Base-by-base conservation (phyloP, 306 rosid species). In the Fragaria ananassa region DNA sequence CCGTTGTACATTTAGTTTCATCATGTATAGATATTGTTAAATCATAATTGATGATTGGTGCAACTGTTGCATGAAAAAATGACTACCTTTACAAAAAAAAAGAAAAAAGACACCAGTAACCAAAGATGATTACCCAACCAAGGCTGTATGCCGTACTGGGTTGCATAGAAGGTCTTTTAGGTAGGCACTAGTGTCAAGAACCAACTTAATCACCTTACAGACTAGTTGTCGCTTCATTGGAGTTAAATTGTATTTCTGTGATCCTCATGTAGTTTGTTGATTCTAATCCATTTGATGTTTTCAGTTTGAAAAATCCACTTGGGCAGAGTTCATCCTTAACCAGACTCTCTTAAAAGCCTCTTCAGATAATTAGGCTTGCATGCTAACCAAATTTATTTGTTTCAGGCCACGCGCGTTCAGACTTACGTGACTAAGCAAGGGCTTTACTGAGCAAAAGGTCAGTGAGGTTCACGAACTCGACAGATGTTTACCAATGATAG, bases 401-500 rank as follows among this genome's bases (percentile, higher is more conserved):
- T 53, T 19, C 27, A n/a, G 27, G 25, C 23, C 19, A 53, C 0
- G 27, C 1, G 8, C 5, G 5, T 19, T 3, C 57, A 51, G 60
- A 53, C 4, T 53, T 7, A 8, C 23, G 60, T 53, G 9, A 53
- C 58, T 53, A 7, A 19, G 60, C 27, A 8, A 53, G 60, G 60
- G 19, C 54, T n/a, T 53, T 8, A 53, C 21, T 54, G 29, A 21
- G 27, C 13, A 54, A 54, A 54, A 21, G 11, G 12, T 54, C 13
- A 21, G 60, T 23, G 8, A 19, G 60, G 60, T 53, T n/a, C 58
- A 54, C 27, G 14, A n/a, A 8, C 10, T n/a, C 27, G 21, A 54
- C 13, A 54, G 14, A 88, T 93, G 97, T 89, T 93, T 76, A 93
- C 96, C 77, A 93, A 90, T 73, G 92, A 89, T 47, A 88, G 66